phyloP scores from a whole-genome alignment of 148 eudicot species.

The Rhododendron mucronatum region DNA sequence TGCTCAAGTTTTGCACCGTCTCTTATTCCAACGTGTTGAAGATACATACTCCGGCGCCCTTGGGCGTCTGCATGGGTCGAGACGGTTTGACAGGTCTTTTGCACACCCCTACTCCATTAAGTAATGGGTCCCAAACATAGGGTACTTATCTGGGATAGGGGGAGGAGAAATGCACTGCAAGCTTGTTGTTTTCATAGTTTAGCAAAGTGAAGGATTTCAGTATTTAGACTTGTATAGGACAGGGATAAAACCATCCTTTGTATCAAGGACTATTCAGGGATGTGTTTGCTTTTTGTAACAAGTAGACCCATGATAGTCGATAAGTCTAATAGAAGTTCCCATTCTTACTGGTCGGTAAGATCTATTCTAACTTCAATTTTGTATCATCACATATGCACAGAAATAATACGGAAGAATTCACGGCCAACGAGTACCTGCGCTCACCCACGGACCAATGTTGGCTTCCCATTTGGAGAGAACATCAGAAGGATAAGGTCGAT shows the following conservation, averaged over 20 bases:
- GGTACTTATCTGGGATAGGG: background rate
- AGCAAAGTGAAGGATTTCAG: background rate
- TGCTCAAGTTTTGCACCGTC: background rate
- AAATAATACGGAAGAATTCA: background rate
- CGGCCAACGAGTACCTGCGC: constrained; percentile 46
- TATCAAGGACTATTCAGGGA: background rate
- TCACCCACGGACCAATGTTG: constrained; percentile 64
- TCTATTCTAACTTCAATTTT: background rate
- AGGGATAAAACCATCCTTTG: background rate
- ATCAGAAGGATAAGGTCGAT: constrained; percentile 63
- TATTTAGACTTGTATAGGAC: background rate
- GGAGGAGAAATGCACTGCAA: background rate
- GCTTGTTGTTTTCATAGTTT: background rate
- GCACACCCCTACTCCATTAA: background rate
- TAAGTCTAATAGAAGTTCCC: background rate
- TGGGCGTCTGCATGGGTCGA: background rate
- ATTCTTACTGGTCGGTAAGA: background rate
- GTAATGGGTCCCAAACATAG: background rate
- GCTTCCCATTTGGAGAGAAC: constrained; percentile 78
- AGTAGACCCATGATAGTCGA: background rate
- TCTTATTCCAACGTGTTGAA: background rate
- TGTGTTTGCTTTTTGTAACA: background rate
- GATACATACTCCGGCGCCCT: background rate
- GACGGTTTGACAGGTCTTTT: background rate
- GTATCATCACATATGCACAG: background rate